These are phyloP conservation scores for Coemansia sp. DNA, from an alignment of 192 early-diverging fungal genomes.

Conservation along the genomic window DNA sequence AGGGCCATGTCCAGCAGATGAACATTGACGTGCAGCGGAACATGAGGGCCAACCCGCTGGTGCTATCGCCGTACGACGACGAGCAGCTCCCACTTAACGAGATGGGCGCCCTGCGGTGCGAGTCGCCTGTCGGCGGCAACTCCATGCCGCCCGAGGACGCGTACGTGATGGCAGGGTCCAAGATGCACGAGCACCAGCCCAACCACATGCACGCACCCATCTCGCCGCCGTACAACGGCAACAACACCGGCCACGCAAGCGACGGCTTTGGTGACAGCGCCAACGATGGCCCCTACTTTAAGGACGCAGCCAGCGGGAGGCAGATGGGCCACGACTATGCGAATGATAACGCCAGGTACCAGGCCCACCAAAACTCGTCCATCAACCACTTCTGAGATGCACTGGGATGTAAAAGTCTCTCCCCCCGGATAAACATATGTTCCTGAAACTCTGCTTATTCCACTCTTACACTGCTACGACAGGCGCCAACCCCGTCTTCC, in stretches of 20 bases:
- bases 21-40: constrained; percentile 9
- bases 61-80: constrained; percentile 11
- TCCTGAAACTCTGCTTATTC: too few relatives aligned
- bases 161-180: constrained; percentile 2
- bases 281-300: constrained; percentile 40
- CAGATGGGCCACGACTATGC: constrained; percentile 16
- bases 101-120: constrained; percentile 1
- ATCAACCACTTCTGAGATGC: constrained; percentile 19
- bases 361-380: constrained; percentile 37
- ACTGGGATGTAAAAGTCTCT: neutral
- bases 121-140: constrained; percentile 3
- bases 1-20: neutral
- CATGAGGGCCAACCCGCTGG: neutral
- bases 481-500: too few relatives aligned
- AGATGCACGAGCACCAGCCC: neutral
- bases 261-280: too few relatives aligned
- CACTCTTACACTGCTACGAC: too few relatives aligned
- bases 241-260: neutral
- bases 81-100: neutral
- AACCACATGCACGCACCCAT: constrained; percentile 14
- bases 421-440: neutral
- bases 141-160: constrained; percentile 1
- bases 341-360: constrained; percentile 21
- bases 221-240: constrained; percentile 13
- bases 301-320: constrained; percentile 2